A percentile compares a stretch with the other conserved stretches of the same genome.
phyloP scores from a whole-genome alignment of 31 red algal genomes.

The Odonthalia washingtoniensis region DNA sequence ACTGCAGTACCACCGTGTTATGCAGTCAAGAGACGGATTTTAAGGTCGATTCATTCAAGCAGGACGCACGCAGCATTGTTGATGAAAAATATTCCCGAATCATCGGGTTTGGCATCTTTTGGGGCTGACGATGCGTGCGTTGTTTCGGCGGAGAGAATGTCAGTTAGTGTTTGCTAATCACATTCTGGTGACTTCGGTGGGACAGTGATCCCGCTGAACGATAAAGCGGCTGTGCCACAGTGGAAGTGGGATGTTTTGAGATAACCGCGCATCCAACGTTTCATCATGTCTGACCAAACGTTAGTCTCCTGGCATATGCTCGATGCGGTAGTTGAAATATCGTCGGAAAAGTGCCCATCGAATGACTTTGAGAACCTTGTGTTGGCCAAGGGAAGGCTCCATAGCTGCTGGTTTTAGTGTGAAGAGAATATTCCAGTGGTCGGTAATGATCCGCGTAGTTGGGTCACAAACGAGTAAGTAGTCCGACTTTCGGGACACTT shows the following conservation, averaged over 20 bases:
- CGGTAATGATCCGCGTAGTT: constrained; percentile 7
- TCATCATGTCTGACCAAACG: constrained; percentile 39
- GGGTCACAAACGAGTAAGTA: constrained; percentile 18
- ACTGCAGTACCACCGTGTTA: constrained; percentile 34
- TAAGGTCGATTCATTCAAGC: constrained; percentile 13
- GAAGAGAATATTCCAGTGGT: constrained; percentile 18
- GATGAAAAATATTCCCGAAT: neutral
- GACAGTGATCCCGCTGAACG: constrained; percentile 33
- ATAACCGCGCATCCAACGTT: constrained; percentile 14
- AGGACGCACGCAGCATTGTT: constrained; percentile 3
- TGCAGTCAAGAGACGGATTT: constrained; percentile 39
- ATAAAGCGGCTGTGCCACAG: neutral
- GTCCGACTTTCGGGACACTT: constrained; percentile 20
- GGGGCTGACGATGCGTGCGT: neutral
- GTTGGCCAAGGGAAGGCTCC: constrained; percentile 10
- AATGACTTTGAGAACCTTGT: constrained; percentile 32
- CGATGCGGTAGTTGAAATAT: constrained; percentile 32
- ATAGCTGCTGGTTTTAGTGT: constrained; percentile 9
- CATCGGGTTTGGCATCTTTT: neutral
- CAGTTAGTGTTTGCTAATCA: constrained; percentile 6
- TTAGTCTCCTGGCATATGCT: constrained; percentile 4
- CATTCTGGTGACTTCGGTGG: constrained; percentile 40
- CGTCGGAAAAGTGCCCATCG: constrained; percentile 15
- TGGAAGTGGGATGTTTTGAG: neutral
- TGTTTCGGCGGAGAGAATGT: neutral